phyloP scores from a whole-genome alignment of 495 filamentous ascomycete species.

The Rusavskia elegans region DNA sequence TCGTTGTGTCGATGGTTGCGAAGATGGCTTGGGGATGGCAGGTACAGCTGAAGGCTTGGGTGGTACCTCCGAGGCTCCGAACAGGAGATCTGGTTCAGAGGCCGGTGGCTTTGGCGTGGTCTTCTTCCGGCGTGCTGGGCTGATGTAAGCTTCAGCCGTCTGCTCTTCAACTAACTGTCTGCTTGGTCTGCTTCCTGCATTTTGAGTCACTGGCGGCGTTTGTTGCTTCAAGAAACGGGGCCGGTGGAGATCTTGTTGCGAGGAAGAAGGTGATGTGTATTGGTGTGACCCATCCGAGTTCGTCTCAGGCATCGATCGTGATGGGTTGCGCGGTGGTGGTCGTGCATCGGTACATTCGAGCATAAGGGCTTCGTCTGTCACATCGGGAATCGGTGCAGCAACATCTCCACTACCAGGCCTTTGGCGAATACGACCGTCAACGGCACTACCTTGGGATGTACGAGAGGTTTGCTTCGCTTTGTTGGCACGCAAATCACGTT shows the following conservation, averaged over 20 bases:
- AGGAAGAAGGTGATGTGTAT: conserved; percentile 31
- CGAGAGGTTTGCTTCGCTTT: too few relatives aligned
- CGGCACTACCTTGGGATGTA: too few relatives aligned
- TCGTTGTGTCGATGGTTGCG: conserved; percentile 26
- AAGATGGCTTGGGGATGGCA: conserved; percentile 16
- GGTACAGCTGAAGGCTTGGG: conserved; percentile 9
- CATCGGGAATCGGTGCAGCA: conserved; percentile 2
- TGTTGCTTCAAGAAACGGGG: conserved; percentile 25
- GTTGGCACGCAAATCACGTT: conserved; percentile 18
- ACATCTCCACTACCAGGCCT: too few relatives aligned
- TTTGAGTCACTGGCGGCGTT: conserved; percentile 15
- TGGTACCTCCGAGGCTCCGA: conserved; percentile 30
- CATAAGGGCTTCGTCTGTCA: conserved; percentile 85
- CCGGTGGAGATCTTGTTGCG: conserved; percentile 29
- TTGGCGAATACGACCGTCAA: too few relatives aligned
- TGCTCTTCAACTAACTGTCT: conserved; percentile 68
- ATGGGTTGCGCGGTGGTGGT: conserved; percentile 24
- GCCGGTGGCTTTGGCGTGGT: conserved; percentile 28
- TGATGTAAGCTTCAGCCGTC: conserved; percentile 71
- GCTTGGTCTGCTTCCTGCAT: conserved; percentile 45
- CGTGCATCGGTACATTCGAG: conserved; percentile 50
- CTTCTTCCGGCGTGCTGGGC: conserved; percentile 69
- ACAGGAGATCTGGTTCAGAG: conserved; percentile 37
- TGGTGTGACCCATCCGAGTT: conserved; percentile 14
- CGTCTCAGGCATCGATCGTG: conserved; percentile 17